Evolutionary conservation across 73 alveolate species (phyloP).

Genomic region (Diophrys appendiculata): DNA sequence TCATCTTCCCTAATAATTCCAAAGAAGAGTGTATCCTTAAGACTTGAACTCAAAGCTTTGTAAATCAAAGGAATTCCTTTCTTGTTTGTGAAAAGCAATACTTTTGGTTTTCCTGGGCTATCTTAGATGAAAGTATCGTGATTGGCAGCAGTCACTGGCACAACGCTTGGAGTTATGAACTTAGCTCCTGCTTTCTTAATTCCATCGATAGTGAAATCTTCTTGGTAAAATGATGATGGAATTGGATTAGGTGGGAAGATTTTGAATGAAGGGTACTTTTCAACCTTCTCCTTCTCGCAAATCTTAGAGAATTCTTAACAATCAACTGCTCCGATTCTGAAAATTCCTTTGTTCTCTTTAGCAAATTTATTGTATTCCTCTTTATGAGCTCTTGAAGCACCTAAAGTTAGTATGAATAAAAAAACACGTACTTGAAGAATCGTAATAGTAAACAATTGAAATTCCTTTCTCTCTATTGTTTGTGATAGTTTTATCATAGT

Average conservation of each 20-base stretch:
- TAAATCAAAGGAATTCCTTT: constrained; percentile 90
- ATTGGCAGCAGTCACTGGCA: constrained; percentile 85
- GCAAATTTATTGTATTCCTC: constrained; percentile 82
- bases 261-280: constrained; percentile 82
- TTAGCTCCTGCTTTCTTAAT: constrained; percentile 70
- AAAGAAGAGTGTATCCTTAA: constrained; percentile 89
- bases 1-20: constrained; percentile 89
- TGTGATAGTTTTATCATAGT: constrained; percentile 72
- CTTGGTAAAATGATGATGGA: constrained; percentile 86
- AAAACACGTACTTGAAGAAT: constrained; percentile 49
- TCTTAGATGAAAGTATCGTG: constrained; percentile 85
- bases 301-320: constrained; percentile 82
- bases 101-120: constrained; percentile 93
- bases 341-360: constrained; percentile 95
- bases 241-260: constrained; percentile 98
- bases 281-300: constrained; percentile 87
- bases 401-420: constrained; percentile 37
- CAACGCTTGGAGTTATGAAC: constrained; percentile 81
- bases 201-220: constrained; percentile 50
- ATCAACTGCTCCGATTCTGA: constrained; percentile 87
- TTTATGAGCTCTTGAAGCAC: constrained; percentile 55
- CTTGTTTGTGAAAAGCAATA: constrained; percentile 89
- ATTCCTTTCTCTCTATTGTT: constrained; percentile 81
- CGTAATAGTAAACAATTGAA: constrained; percentile 78
- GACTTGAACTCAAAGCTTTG: constrained; percentile 85